A percentile compares a stretch with the other conserved stretches of the same genome.
Conservation (phyloP, 106 monocot species). For the Dioscorea dumetorum region DNA sequence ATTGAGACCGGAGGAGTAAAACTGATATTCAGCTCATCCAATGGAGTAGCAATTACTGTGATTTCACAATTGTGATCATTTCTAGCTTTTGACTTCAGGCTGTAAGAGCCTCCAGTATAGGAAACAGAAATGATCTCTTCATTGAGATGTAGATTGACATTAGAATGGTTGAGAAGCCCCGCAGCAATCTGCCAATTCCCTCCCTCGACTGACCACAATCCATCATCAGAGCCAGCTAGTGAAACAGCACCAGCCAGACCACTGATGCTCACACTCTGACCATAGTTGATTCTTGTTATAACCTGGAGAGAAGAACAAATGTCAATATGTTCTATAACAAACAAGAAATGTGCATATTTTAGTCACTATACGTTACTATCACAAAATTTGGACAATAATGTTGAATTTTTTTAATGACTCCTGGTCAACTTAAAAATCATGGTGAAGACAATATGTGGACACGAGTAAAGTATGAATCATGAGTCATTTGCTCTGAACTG, state of each 20-base stretch:
- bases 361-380: no score
- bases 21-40: constrained; percentile 86
- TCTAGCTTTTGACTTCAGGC: constrained; percentile 48
- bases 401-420: no score
- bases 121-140: constrained; percentile 62
- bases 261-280: constrained; percentile 74
- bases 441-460: no score
- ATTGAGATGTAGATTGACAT: constrained; percentile 52
- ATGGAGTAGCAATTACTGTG: constrained; percentile 72
- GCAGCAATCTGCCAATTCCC: constrained; percentile 88
- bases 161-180: constrained; percentile 61
- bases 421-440: no score
- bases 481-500: no score
- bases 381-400: no score
- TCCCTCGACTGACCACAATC: constrained; percentile 76
- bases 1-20: constrained; percentile 70
- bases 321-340: neutral
- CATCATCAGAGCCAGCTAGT: constrained; percentile 78
- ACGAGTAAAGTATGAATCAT: no score
- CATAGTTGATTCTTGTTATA: constrained; percentile 92
- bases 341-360: neutral
- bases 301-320: constrained; percentile 36
- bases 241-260: constrained; percentile 92
- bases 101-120: constrained; percentile 45
- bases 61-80: constrained; percentile 53